A percentile compares a stretch with the other conserved stretches of the same genome.
Evolutionary conservation across 306 rosid species (phyloP).

Genomic region (Rosa chinensis): DNA sequence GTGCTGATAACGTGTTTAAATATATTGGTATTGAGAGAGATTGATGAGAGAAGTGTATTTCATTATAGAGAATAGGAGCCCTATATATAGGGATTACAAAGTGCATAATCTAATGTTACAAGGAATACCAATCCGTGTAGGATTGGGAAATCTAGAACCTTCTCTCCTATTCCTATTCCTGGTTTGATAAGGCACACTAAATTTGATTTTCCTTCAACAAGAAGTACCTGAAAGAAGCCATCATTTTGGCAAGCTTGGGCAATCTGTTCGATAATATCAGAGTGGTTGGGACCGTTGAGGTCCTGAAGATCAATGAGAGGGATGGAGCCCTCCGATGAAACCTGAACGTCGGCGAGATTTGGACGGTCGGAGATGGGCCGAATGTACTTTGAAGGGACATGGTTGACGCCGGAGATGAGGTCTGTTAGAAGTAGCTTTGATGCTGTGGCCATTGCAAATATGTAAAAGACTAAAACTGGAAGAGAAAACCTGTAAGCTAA

Average conservation of each 20-base stretch:
- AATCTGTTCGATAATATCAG: slow-evolving; percentile 35
- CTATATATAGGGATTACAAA: too few relatives aligned
- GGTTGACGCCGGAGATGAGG: slow-evolving; percentile 21
- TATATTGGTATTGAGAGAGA: too few relatives aligned
- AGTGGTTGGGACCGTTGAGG: slow-evolving; percentile 39
- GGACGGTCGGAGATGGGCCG: slow-evolving; percentile 51
- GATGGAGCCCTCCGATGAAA: slow-evolving; percentile 21
- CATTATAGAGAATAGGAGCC: too few relatives aligned
- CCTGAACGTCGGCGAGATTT: slow-evolving; percentile 24
- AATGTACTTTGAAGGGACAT: slow-evolving; percentile 41
- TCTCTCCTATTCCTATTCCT: too few relatives aligned
- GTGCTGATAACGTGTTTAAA: too few relatives aligned
- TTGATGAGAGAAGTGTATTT: too few relatives aligned
- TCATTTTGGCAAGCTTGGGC: slow-evolving; percentile 37
- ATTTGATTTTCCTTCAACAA: too few relatives aligned
- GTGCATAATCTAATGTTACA: too few relatives aligned
- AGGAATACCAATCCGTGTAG: too few relatives aligned
- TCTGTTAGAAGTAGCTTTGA: slow-evolving; percentile 36
- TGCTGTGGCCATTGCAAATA: slow-evolving; percentile 15
- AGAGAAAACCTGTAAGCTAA: not conserved
- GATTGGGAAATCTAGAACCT: too few relatives aligned
- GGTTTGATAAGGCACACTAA: too few relatives aligned
- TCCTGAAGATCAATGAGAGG: slow-evolving; percentile 44
- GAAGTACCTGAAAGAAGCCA: slow-evolving; percentile 51
- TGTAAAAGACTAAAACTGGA: not conserved